Percentiles rank a stretch among this genome's conserved stretches.
phyloP scores from a whole-genome alignment of 192 early-diverging fungal genomes.

The Allomyces javanicus region DNA sequence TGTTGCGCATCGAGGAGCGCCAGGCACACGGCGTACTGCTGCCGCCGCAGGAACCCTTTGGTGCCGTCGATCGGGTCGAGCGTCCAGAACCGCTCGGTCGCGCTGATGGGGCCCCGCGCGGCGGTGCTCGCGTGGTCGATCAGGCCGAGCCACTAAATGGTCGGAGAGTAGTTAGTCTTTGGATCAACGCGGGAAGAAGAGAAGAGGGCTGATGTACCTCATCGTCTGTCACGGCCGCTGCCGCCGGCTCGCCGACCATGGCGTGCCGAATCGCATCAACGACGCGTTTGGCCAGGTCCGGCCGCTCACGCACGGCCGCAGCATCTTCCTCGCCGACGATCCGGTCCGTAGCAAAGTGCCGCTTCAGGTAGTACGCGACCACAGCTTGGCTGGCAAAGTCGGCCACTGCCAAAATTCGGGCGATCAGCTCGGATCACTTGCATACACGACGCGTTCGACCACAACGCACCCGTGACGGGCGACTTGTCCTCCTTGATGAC shows the following conservation, averaged over 20 bases:
- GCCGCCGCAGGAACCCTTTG: conserved; percentile 91
- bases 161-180: neutral
- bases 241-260: conserved; percentile 27
- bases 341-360: conserved; percentile 65
- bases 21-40: conserved; percentile 92
- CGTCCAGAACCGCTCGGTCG: conserved; percentile 33
- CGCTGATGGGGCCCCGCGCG: conserved; percentile 51
- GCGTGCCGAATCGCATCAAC: conserved; percentile 58
- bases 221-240: conserved; percentile 36
- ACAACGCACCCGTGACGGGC: conserved; percentile 61
- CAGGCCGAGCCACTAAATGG: conserved; percentile 43
- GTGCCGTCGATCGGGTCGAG: conserved; percentile 90
- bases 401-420: conserved; percentile 35
- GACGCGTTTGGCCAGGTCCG: conserved; percentile 50
- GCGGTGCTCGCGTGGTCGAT: conserved; percentile 80
- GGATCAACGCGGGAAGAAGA: neutral
- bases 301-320: conserved; percentile 47
- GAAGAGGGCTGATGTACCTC: neutral
- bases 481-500: conserved; percentile 86
- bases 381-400: conserved; percentile 93
- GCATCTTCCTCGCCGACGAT: conserved; percentile 95
- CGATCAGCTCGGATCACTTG: neutral
- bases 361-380: conserved; percentile 58
- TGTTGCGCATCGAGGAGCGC: conserved; percentile 69
- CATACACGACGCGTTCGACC: neutral